Conservation (phyloP, 179 eudicot genomes). For the Spinacia oleracea region DNA sequence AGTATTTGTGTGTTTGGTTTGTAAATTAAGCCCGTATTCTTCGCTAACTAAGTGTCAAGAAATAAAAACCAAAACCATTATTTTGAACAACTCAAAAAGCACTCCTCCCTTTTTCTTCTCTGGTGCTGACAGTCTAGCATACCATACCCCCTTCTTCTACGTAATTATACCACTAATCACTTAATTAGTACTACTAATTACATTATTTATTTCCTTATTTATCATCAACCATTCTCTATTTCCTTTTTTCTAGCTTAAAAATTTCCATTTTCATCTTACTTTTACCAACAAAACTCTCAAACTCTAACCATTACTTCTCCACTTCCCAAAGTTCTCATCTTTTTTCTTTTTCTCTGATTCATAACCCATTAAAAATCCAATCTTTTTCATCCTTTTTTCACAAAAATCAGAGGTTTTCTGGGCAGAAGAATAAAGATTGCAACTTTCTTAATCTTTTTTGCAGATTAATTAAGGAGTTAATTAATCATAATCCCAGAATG, state of each 20-base stretch:
- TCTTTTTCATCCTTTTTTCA: background rate
- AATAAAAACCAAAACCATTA: conserved; percentile 21
- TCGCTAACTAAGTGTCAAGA: conserved; percentile 23
- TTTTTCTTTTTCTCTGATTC: background rate
- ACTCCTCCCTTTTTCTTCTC: conserved; percentile 13
- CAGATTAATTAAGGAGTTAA: background rate
- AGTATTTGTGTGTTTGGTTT: background rate
- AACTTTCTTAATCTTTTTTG: background rate
- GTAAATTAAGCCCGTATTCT: conserved; percentile 19
- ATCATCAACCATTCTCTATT: conserved; percentile 27
- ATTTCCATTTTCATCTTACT: conserved; percentile 28
- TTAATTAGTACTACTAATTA: background rate
- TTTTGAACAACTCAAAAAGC: conserved; percentile 27
- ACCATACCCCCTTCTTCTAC: conserved; percentile 13
- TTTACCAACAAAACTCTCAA: background rate
- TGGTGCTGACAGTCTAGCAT: conserved; percentile 23
- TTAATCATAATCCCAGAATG: conserved; percentile 10
- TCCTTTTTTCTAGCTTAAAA: conserved; percentile 27
- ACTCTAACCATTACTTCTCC: background rate
- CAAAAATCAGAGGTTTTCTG: conserved; percentile 14
- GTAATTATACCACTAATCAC: conserved; percentile 2
- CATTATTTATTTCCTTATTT: conserved; percentile 14
- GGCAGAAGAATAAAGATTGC: conserved; percentile 6
- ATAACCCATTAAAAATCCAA: background rate
- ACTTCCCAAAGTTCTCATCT: conserved; percentile 1